Conservation (phyloP, 306 rosid genomes). For the Prosopis cineraria region DNA sequence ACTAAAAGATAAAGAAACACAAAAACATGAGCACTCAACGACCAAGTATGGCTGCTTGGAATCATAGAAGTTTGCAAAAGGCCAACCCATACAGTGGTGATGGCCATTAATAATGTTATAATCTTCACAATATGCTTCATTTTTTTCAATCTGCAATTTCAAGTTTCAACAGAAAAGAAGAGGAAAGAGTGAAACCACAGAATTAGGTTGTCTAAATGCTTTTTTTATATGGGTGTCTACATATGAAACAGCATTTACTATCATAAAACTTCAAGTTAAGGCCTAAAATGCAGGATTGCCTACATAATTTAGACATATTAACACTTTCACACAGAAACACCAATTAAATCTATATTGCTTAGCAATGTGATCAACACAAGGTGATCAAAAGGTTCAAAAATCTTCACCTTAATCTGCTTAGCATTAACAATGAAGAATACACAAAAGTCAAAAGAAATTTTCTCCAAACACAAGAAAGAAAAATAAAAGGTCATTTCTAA, state of each 20-base stretch:
- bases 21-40: background rate
- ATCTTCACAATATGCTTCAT: conserved; percentile 4
- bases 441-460: too few relatives aligned
- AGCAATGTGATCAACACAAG: too few relatives aligned
- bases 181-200: background rate
- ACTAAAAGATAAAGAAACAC: background rate
- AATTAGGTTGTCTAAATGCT: background rate
- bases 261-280: background rate
- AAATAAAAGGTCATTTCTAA: too few relatives aligned
- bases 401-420: too few relatives aligned
- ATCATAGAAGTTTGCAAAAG: background rate
- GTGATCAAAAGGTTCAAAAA: too few relatives aligned
- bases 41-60: background rate
- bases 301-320: too few relatives aligned
- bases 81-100: background rate
- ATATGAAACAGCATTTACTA: background rate
- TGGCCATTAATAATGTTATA: background rate
- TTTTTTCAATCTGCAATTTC: background rate
- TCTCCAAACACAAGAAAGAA: too few relatives aligned
- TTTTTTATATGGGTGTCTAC: background rate
- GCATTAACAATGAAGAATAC: too few relatives aligned
- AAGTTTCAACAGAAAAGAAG: background rate
- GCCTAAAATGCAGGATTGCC: too few relatives aligned
- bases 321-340: too few relatives aligned
- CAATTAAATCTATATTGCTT: too few relatives aligned